phyloP scores from a whole-genome alignment of 23 red algal species.

The Rhodosorus marinus region DNA sequence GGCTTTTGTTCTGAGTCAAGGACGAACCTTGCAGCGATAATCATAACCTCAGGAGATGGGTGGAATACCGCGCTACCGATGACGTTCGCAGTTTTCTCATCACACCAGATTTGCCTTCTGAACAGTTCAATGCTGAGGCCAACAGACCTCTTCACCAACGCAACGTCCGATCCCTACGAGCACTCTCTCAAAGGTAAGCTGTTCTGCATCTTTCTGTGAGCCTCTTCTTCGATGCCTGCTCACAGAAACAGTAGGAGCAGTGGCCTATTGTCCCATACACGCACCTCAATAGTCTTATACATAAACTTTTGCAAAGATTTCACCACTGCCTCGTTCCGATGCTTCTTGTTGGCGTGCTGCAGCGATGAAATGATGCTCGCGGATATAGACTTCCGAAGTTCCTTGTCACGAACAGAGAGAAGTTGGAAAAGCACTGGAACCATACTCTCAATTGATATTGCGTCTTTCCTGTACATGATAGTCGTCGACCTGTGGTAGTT shows the following conservation, averaged over 20 bases:
- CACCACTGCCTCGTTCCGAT: conserved; percentile 7
- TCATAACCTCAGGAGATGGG: conserved; percentile 14
- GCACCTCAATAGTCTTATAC: conserved; percentile 29
- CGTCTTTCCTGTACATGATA: no score
- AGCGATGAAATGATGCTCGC: conserved; percentile 22
- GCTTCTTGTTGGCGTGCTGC: conserved; percentile 26
- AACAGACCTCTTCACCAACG: conserved; percentile 43
- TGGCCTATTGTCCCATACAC: no score
- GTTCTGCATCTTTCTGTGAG: no score
- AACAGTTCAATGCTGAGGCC: conserved; percentile 39
- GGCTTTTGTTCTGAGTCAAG: conserved; percentile 41
- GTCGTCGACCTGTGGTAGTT: no score
- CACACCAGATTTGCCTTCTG: conserved; percentile 51
- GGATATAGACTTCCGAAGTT: conserved; percentile 20
- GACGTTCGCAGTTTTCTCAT: conserved; percentile 54
- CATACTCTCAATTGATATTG: conserved; percentile 7
- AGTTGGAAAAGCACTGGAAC: conserved; percentile 48
- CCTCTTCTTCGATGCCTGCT: no score
- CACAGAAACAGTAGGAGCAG: no score
- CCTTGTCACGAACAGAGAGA: conserved; percentile 28
- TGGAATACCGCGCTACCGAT: conserved; percentile 67
- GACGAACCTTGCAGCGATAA: conserved; percentile 56
- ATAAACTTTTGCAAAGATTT: conserved; percentile 34
- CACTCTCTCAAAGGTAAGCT: no score
- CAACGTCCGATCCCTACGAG: conserved; percentile 22